Evolutionary conservation across 192 early-diverging fungal species (phyloP), one percentile per base, ranked within the genome.

Genomic region (Backusella luteola): DNA sequence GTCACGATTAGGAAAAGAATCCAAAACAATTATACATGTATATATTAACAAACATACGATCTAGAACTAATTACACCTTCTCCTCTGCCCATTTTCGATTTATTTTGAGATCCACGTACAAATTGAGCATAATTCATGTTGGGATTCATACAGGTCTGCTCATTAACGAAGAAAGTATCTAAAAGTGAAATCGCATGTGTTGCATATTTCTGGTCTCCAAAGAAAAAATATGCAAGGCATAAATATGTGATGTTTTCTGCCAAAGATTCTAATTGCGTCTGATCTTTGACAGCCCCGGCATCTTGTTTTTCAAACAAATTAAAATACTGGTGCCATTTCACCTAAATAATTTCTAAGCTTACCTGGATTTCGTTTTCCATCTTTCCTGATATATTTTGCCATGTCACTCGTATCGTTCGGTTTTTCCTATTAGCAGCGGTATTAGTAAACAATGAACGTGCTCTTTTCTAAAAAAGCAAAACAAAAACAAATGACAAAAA

Each of bases 291-390:
- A 23, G 66, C 23, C 8, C 56, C 67, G 29, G 67, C 34, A 34
- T 82, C 81, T 80, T 34, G 52, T 19, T 17, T 53, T 35, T 49
- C 15, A n/a, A 26, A 39, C 0, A 79, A 9, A 35, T 15, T 49
- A 26, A 19, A 70, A 69, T 23, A 6, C 21, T 72, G 9, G 7
- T 6, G n/a, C 21, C 32, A 12, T 32, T 71, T 36, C 34, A 32
- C n/a, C 6, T 56, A 9, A 53, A 56, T 35, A 44, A 29, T n/a
- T 23, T 56, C 9, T 19, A 34, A 53, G 5, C 72, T 66, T 66
- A 80, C 79, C 79, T 59, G 81, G 81, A 59, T 78, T 78, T 44
- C 81, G 70, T 69, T 82, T 77, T 17, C 81, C 81, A 59, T 82
- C 81, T 67, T 66, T 78, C 39, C 73, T 67, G 1, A 78, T 74